Percentiles rank a stretch among this genome's conserved stretches.
These are phyloP conservation scores for Kernera saxatilis DNA, from an alignment of 345 rosid species.

Conservation along the genomic window DNA sequence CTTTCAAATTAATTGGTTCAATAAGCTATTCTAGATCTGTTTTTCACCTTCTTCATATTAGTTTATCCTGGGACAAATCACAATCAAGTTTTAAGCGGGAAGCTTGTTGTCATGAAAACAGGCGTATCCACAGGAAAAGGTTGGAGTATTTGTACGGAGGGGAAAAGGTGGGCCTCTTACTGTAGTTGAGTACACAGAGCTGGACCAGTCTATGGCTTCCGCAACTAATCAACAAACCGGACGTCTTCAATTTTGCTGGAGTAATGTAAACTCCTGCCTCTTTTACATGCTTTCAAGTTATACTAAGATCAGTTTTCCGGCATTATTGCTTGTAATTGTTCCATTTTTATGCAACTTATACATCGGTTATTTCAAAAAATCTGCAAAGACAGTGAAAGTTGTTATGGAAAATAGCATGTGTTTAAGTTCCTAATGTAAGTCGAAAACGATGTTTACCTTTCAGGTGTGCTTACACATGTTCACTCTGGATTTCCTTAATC, in stretches of 20 bases:
- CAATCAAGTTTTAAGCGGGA: not conserved
- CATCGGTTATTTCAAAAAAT: not conserved
- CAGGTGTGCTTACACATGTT: slow-evolving; percentile 99
- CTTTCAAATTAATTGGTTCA: not conserved
- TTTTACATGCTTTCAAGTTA: not conserved
- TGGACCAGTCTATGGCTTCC: slow-evolving; percentile 79
- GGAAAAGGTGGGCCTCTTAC: slow-evolving; percentile 98
- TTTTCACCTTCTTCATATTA: not conserved
- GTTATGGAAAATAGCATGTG: not conserved
- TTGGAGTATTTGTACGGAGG: slow-evolving; percentile 94
- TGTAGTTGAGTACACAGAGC: slow-evolving; percentile 95
- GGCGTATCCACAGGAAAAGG: slow-evolving; percentile 98
- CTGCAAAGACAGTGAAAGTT: not conserved
- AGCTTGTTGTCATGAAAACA: slow-evolving; percentile 27
- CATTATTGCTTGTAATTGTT: not conserved
- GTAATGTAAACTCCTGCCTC: slow-evolving; percentile 58
- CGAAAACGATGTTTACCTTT: slow-evolving; percentile 1
- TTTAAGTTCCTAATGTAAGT: not conserved
- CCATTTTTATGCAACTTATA: not conserved
- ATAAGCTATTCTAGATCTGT: not conserved
- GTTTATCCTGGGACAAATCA: not conserved
- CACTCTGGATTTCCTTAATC: slow-evolving; percentile 90
- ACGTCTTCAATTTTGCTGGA: slow-evolving; percentile 97
- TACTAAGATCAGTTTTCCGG: not conserved
- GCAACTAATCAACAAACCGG: slow-evolving; percentile 88